Conservation (phyloP, 2,329 filamentous ascomycete genomes). For the Sporothrix globosa region DNA sequence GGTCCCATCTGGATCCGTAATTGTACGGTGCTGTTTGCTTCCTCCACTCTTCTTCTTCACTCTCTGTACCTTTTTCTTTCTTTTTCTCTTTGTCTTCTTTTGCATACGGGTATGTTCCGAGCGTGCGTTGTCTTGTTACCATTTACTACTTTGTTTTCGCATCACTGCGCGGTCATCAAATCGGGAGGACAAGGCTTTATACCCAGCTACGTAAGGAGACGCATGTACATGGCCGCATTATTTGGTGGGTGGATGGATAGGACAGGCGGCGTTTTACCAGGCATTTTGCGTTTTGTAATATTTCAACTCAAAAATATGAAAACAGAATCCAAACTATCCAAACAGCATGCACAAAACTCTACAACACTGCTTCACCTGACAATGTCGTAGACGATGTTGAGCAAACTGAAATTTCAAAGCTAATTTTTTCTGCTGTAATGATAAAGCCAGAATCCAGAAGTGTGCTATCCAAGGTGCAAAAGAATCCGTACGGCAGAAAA, state of each 20-base stretch:
- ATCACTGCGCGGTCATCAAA: slow-evolving; percentile 7
- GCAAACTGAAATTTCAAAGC: slow-evolving; percentile 6
- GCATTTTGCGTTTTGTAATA: background rate
- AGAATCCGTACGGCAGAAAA: background rate
- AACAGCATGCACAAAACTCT: background rate
- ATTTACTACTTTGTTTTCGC: slow-evolving; percentile 1
- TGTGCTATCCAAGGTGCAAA: background rate
- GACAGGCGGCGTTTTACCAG: slow-evolving; percentile 8
- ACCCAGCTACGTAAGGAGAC: slow-evolving; percentile 10
- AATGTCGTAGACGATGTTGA: background rate
- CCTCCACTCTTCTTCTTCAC: background rate
- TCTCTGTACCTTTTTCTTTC: background rate
- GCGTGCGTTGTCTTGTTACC: background rate
- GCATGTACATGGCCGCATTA: background rate
- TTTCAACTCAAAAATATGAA: background rate
- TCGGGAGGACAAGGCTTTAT: background rate
- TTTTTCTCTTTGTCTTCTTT: background rate
- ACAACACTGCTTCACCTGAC: background rate
- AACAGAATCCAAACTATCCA: background rate
- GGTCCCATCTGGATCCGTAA: slow-evolving; percentile 67
- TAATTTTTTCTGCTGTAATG: background rate
- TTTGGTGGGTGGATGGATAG: background rate
- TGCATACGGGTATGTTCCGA: background rate
- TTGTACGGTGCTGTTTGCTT: background rate
- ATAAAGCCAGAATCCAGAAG: background rate